Percentiles rank a stretch among this genome's conserved stretches.
Conservation (phyloP, 1,139 yeast species). For the Protomyces gravidus region DNA sequence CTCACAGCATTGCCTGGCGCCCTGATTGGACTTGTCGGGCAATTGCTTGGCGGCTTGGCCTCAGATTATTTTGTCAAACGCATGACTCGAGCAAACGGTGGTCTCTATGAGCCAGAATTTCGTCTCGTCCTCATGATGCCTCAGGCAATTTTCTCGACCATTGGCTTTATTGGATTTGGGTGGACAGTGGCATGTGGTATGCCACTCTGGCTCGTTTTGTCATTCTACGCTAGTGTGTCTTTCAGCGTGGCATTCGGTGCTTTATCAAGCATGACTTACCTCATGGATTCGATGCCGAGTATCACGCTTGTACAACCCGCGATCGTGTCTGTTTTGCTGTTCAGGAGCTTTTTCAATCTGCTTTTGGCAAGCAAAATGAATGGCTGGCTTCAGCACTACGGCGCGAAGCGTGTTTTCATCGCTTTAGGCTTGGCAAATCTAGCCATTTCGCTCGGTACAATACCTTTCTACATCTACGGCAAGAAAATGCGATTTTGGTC, state of each 20-base stretch:
- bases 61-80: slow-evolving; percentile 48
- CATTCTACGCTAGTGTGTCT: slow-evolving; percentile 54
- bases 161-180: slow-evolving; percentile 61
- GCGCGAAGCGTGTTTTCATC: slow-evolving; percentile 50
- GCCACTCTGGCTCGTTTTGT: slow-evolving; percentile 57
- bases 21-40: slow-evolving; percentile 57
- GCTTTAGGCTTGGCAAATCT: slow-evolving; percentile 55
- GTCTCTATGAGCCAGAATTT: slow-evolving; percentile 62
- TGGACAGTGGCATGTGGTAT: slow-evolving; percentile 52
- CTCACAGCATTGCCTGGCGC: slow-evolving; percentile 57
- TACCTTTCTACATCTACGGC: slow-evolving; percentile 57
- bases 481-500: slow-evolving; percentile 44
- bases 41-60: slow-evolving; percentile 51
- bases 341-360: slow-evolving; percentile 54
- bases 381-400: slow-evolving; percentile 46
- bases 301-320: slow-evolving; percentile 53
- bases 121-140: slow-evolving; percentile 55
- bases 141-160: slow-evolving; percentile 47
- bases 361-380: slow-evolving; percentile 57
- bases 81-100: slow-evolving; percentile 46
- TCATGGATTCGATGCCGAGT: slow-evolving; percentile 49
- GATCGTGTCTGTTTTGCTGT: slow-evolving; percentile 53
- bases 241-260: slow-evolving; percentile 61
- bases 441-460: slow-evolving; percentile 49
- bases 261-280: slow-evolving; percentile 58